Evolutionary conservation across 1,284 basidiomycete species (phyloP).

Genomic region (Rhizopogon parksii): DNA sequence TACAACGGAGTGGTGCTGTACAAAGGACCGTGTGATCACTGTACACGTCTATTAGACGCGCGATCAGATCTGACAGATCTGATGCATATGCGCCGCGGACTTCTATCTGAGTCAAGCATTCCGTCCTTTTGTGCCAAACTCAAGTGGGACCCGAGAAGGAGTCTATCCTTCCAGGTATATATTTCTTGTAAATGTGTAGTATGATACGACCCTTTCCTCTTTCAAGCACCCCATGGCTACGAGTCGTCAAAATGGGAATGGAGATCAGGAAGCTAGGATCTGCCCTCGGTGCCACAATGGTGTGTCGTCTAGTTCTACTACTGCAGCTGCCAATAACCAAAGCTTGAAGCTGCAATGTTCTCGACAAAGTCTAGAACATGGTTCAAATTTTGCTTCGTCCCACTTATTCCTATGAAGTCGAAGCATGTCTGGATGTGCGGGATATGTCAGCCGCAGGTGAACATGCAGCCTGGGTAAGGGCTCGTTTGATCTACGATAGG

Average conservation of each 20-base stretch:
- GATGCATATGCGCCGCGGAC: no score
- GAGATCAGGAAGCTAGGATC: constrained; percentile 35
- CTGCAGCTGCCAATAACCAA: background rate
- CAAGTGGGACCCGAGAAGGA: background rate
- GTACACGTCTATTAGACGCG: no score
- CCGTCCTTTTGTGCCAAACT: no score
- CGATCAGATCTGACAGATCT: no score
- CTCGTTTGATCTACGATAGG: background rate
- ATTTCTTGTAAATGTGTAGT: background rate
- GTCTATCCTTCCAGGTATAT: background rate
- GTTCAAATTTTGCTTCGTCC: constrained; percentile 49
- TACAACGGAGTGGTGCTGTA: no score
- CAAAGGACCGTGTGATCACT: no score
- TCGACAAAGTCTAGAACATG: constrained; percentile 43
- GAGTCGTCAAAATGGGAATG: constrained; percentile 18
- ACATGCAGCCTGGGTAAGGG: constrained; percentile 38
- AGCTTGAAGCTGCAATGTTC: constrained; percentile 34
- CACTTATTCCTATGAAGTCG: constrained; percentile 40
- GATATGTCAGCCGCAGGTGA: constrained; percentile 44
- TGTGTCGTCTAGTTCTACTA: constrained; percentile 13
- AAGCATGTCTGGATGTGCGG: constrained; percentile 45
- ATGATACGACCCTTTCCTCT: no score
- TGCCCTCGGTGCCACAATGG: constrained; percentile 48
- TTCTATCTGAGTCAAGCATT: no score
- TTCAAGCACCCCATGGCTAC: no score